These are phyloP conservation scores for Apiospora marii DNA, from an alignment of 2,329 filamentous ascomycete species.

Conservation along the genomic window DNA sequence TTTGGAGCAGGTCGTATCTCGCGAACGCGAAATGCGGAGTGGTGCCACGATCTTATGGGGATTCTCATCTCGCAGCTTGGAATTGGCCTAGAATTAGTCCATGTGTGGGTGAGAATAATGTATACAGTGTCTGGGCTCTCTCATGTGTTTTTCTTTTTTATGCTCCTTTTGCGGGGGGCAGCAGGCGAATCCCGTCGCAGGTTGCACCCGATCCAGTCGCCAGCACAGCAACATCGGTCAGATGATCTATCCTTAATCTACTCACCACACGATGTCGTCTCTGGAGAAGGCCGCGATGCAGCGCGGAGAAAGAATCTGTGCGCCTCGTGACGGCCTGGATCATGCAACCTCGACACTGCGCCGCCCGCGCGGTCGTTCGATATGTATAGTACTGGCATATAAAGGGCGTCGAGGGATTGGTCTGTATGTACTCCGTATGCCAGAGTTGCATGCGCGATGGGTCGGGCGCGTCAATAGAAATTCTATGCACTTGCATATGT, in stretches of 20 bases:
- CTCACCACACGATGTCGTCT: not conserved
- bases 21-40: slow-evolving; percentile 19
- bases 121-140: not conserved
- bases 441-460: not conserved
- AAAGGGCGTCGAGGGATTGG: not conserved
- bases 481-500: not conserved
- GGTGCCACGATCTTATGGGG: slow-evolving; percentile 13
- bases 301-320: slow-evolving; percentile 14
- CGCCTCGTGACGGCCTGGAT: slow-evolving; percentile 5
- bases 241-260: slow-evolving; percentile 19
- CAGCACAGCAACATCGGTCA: slow-evolving; percentile 14
- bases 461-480: not conserved
- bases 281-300: not conserved
- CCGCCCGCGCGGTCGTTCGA: not conserved
- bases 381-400: not conserved
- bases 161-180: slow-evolving; percentile 10
- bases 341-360: not conserved
- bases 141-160: no score
- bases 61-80: slow-evolving; percentile 16
- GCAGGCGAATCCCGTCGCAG: not conserved
- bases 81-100: slow-evolving; percentile 4
- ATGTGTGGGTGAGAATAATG: slow-evolving; percentile 9
- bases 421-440: not conserved
- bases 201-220: slow-evolving; percentile 3
- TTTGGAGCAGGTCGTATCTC: slow-evolving; percentile 3